A percentile compares a stretch with the other conserved stretches of the same genome.
Conservation (phyloP, 768 basidiomycete genomes). For the Pleurotus giganteus region DNA sequence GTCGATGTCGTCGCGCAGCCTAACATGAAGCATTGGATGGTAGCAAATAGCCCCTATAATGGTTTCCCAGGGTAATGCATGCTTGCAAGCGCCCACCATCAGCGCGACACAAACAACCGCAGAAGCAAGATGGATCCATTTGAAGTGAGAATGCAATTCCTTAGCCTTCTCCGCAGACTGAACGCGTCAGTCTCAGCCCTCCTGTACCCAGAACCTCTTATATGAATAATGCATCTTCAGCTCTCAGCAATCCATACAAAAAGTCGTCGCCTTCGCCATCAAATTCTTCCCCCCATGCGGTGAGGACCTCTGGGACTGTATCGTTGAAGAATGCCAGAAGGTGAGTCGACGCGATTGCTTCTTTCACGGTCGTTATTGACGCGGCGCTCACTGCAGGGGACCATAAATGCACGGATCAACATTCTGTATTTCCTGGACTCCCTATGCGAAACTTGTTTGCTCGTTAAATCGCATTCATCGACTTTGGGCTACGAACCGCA, state of each 20-base stretch:
- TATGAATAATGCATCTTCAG: conserved; percentile 34
- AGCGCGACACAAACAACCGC: neutral
- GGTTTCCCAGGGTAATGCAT: no score
- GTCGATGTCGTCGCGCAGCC: no score
- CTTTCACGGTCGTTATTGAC: neutral
- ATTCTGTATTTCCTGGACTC: conserved; percentile 90
- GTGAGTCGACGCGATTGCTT: conserved; percentile 32
- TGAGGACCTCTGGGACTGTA: conserved; percentile 93
- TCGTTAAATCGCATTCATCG: conserved; percentile 58
- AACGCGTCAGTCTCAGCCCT: conserved; percentile 29
- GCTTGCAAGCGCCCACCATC: neutral
- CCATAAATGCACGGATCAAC: conserved; percentile 90
- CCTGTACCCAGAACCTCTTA: neutral
- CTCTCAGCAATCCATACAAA: conserved; percentile 86
- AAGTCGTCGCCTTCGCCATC: conserved; percentile 80
- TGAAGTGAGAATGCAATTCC: conserved; percentile 39
- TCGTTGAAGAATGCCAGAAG: conserved; percentile 89
- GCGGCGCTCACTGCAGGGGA: conserved; percentile 53
- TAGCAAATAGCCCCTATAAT: no score
- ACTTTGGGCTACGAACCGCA: conserved; percentile 33
- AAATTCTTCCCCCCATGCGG: conserved; percentile 84
- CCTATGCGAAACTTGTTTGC: conserved; percentile 74
- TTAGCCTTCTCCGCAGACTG: conserved; percentile 30
- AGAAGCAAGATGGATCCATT: conserved; percentile 31
- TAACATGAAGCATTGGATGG: no score